Evolutionary conservation across 1,284 basidiomycete genomes (phyloP).

Genomic region (Rhodotorula sp.): DNA sequence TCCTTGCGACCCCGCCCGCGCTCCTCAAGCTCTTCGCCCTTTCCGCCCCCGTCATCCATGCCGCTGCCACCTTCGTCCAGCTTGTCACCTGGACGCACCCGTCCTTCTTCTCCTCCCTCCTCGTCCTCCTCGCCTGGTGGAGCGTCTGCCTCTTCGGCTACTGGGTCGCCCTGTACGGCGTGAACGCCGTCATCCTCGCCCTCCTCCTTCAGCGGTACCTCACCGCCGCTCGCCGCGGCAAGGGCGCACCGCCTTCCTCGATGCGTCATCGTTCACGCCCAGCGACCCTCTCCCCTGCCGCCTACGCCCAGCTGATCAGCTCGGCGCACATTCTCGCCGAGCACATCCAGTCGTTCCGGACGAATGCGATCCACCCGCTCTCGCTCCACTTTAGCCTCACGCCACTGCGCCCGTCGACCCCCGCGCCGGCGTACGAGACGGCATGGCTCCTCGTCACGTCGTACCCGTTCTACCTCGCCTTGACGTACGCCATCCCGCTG

Average conservation of each 20-base stretch:
- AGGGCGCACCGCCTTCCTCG: not conserved
- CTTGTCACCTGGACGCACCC: slow-evolving; percentile 44
- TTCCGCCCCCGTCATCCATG: slow-evolving; percentile 40
- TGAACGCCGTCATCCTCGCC: slow-evolving; percentile 38
- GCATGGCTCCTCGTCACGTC: slow-evolving; percentile 42
- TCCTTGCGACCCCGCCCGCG: slow-evolving; percentile 44
- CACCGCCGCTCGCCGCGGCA: slow-evolving; percentile 3
- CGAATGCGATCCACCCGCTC: slow-evolving; percentile 36
- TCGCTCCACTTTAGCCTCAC: slow-evolving; percentile 29
- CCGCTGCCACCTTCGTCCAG: slow-evolving; percentile 33
- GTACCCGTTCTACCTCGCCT: slow-evolving; percentile 45
- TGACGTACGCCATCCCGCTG: slow-evolving; percentile 40
- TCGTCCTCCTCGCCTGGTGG: slow-evolving; percentile 44
- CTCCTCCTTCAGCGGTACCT: slow-evolving; percentile 29
- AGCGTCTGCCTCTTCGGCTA: slow-evolving; percentile 42
- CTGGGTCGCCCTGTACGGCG: slow-evolving; percentile 36
- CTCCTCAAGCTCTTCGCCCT: slow-evolving; percentile 44
- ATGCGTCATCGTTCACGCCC: slow-evolving; percentile 17
- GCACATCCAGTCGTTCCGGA: slow-evolving; percentile 35
- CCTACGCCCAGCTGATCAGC: slow-evolving; percentile 39
- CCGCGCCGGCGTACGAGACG: slow-evolving; percentile 34
- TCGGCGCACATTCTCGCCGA: slow-evolving; percentile 37
- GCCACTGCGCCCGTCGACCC: slow-evolving; percentile 20
- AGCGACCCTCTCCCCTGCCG: slow-evolving; percentile 37
- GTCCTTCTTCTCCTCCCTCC: slow-evolving; percentile 39